Evolutionary conservation across 2,329 filamentous ascomycete genomes (phyloP), one percentile per base, ranked within the genome.

Genomic region (Talaromyces sp.): DNA sequence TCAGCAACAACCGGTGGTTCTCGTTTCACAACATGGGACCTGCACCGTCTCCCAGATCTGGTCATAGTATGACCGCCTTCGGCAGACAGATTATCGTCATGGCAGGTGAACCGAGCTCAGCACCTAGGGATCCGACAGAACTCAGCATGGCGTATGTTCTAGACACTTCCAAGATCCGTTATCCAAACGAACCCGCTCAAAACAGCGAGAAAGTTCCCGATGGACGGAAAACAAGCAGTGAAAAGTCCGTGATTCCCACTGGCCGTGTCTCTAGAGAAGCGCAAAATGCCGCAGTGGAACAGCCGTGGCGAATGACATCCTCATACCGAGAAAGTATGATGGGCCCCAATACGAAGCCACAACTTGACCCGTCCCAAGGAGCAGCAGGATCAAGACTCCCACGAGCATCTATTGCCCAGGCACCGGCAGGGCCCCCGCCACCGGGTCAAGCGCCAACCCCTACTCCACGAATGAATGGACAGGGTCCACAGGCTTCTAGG

Each of bases 11-110:
- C 63, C 85, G 94, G 60, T 99, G 94, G 94, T 99, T 97, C 73
- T 99, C 94, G 36, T 99, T 99, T 75, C 94, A 99, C 70, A 99
- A 99, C 70, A 99, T 99, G 94, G 94, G 94, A 0, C 92, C 92
- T 2, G 95, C 92, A 1, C 94, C 94, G 0, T 97, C 92, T 2
- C 87, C 94, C 33, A 84, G 94, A 60, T 97, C 93, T 15, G 94
- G 94, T 1, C 94, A 99, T 73, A 97, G 91, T 73, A 97, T 99
- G 94, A 97, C 94, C 2, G 87, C 91, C 2, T 90, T 93, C 62
- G 91, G 90, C 31, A 97, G 96, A 73, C 89, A 92, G 60, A 87
- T 99, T 62, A 87, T 97, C 50, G 90, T 97, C 40, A 80, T 97
- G 33, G 95, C 90, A 37, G 94, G 94, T 63, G 95, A 99, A 73